Base-by-base conservation (phyloP, 2,329 filamentous ascomycete genomes). In the Pseudogymnoascus sp. region DNA sequence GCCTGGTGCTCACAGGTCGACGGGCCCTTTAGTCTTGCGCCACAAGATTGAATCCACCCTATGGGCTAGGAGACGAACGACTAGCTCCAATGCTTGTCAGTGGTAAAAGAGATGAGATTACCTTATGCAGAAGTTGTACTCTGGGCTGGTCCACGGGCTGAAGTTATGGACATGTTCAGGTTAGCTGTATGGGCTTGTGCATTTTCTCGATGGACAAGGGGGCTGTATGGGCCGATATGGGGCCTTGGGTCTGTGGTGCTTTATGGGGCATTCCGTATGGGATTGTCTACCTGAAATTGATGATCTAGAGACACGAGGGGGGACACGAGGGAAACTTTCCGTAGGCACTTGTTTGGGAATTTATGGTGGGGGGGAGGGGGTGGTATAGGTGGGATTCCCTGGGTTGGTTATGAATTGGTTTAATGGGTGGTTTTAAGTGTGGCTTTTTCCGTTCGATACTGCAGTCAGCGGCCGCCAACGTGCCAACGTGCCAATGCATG, bases 51-150 rank as follows among this genome's bases (percentile, higher is more conserved):
- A 33, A 54, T 54, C 47, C 47, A 54, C 47, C 16, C 28, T 20
- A 54, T 54, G 47, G 47, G 5, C 47, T 33, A 33, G 47, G 28
- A 33, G 47, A 35, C 20, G 47, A 35, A 35, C 47, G 47, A 12
- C 47, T 54, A 54, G 47, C 28, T 54, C 47, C 47, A 54, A 33
- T 54, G 47, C 47, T 54, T 54, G 47, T 54, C 47, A 54, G 47
- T 54, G 47, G 47, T 54, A 33, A 54, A 54, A 35, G 47, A 54
- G 47, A 54, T 54, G 47, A 54, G 47, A 54, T 54, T 54, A 54
- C 47, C 25, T 54, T 54, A 54, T 54, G 47, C 47, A 54, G 47
- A 54, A 33, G 47, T 33, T 16, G 16, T 54, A 33, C 39, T 43
- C 39, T 50, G 8, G 39, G 18, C 20, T 25, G 20, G 39, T 43